A percentile compares a stretch with the other conserved stretches of the same genome.
Evolutionary conservation across 2,329 filamentous ascomycete genomes (phyloP).

Genomic region (Diplodia scrobiculata): DNA sequence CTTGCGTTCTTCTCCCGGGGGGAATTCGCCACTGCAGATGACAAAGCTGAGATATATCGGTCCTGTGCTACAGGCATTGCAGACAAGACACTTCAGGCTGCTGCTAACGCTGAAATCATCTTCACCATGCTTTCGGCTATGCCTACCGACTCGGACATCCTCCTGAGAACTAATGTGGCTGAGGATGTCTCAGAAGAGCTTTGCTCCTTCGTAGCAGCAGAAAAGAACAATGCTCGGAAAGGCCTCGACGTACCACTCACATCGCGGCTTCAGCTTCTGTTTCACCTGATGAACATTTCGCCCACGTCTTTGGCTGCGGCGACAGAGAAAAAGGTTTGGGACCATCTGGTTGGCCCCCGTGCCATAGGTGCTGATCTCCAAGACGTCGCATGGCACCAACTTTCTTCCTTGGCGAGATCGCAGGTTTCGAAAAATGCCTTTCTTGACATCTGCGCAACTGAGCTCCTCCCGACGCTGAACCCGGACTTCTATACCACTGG

Average conservation of each 20-base stretch:
- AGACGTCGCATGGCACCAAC: conserved; percentile 67
- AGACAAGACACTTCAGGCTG: conserved; percentile 62
- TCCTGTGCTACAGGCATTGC: conserved; percentile 70
- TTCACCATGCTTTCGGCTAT: conserved; percentile 30
- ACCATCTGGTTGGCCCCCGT: conserved; percentile 67
- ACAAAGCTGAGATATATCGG: conserved; percentile 64
- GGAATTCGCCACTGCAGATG: conserved; percentile 55
- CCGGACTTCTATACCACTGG: conserved; percentile 62
- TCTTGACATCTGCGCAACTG: conserved; percentile 54
- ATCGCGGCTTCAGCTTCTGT: conserved; percentile 57
- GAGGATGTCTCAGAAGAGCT: conserved; percentile 46
- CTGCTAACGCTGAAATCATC: conserved; percentile 71
- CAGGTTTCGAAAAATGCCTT: conserved; percentile 46
- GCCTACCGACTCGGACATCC: conserved; percentile 33
- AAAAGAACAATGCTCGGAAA: conserved; percentile 31
- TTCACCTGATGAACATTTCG: conserved; percentile 62
- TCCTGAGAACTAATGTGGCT: conserved; percentile 37
- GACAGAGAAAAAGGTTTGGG: conserved; percentile 68
- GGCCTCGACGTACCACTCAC: conserved; percentile 36
- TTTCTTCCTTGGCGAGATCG: conserved; percentile 51
- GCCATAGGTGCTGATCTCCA: conserved; percentile 64
- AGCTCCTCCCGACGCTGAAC: conserved; percentile 61
- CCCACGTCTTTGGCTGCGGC: conserved; percentile 63
- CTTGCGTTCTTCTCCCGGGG: conserved; percentile 62
- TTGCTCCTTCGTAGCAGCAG: conserved; percentile 40